phyloP scores from a whole-genome alignment of 2,329 filamentous ascomycete species.

The Pseudopithomyces chartarum region DNA sequence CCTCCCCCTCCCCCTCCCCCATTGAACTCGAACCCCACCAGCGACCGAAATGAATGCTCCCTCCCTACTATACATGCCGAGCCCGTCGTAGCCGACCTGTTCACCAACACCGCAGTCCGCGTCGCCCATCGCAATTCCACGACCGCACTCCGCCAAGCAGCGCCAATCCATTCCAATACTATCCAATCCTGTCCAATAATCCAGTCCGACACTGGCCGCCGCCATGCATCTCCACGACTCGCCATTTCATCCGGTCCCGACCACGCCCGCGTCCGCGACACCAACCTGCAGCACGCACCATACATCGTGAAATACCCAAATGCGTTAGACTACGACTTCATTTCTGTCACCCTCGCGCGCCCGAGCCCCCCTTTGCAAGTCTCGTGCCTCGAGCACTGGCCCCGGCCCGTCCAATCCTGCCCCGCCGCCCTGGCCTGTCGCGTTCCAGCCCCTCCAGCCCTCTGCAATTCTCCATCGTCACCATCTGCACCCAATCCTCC shows the following conservation, averaged over 20 bases:
- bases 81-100: not conserved
- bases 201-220: not conserved
- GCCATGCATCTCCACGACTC: conserved; percentile 5
- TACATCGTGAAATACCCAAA: conserved; percentile 42
- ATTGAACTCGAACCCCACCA: conserved; percentile 28
- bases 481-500: conserved; percentile 19
- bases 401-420: conserved; percentile 25
- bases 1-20: conserved; percentile 17
- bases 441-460: conserved; percentile 16
- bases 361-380: conserved; percentile 6
- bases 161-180: not conserved
- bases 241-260: not conserved
- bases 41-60: not conserved
- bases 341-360: conserved; percentile 22
- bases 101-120: not conserved
- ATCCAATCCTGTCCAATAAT: too few species aligned
- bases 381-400: conserved; percentile 18
- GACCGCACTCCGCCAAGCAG: not conserved
- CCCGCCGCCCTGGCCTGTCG: not conserved
- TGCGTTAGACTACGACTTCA: conserved; percentile 32
- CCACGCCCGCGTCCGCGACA: not conserved
- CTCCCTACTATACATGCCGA: not conserved
- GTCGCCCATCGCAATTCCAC: conserved; percentile 4
- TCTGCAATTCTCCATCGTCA: conserved; percentile 23
- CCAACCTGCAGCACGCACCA: conserved; percentile 10